phyloP scores from a whole-genome alignment of 2,329 filamentous ascomycete species.

The Neofusicoccum sp. region DNA sequence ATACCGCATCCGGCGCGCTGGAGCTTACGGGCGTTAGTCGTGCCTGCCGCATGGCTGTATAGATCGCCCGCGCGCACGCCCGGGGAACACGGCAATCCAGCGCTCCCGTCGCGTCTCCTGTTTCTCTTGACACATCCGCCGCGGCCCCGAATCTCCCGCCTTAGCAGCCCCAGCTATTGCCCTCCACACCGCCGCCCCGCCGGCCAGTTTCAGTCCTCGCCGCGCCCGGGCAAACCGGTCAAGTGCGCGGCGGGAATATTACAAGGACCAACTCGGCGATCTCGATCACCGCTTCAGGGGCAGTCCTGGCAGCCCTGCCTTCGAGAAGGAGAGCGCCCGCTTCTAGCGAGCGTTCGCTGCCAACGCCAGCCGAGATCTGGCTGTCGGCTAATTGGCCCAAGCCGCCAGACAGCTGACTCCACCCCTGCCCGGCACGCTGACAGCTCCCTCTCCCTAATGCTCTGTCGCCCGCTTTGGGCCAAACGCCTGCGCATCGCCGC shows the following conservation, averaged over 20 bases:
- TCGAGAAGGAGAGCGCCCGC: conserved; percentile 14
- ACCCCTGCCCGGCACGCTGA: conserved; percentile 15
- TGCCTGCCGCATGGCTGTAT: conserved; percentile 8
- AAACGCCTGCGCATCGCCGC: conserved; percentile 3
- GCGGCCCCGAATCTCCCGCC: background rate
- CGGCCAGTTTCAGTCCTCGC: conserved; percentile 4
- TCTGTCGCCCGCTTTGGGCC: conserved; percentile 11
- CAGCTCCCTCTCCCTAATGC: conserved; percentile 13
- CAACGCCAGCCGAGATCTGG: conserved; percentile 15
- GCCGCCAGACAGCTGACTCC: conserved; percentile 1
- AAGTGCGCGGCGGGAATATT: conserved; percentile 14
- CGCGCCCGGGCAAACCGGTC: conserved; percentile 8
- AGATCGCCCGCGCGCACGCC: conserved; percentile 14
- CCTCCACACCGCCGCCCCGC: background rate
- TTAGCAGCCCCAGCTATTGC: conserved; percentile 10
- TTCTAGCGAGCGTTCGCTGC: conserved; percentile 12
- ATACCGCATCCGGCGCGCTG: conserved; percentile 12
- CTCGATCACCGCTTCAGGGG: conserved; percentile 17
- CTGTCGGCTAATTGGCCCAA: conserved; percentile 6
- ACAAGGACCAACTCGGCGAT: conserved; percentile 14
- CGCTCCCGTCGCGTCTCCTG: conserved; percentile 3
- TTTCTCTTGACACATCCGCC: conserved; percentile 15
- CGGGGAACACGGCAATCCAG: conserved; percentile 10
- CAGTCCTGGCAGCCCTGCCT: conserved; percentile 9
- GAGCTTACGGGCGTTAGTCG: conserved; percentile 12